These are phyloP conservation scores for Saccharomyces pastorianus DNA, from an alignment of 1,139 yeast species.

Conservation along the genomic window DNA sequence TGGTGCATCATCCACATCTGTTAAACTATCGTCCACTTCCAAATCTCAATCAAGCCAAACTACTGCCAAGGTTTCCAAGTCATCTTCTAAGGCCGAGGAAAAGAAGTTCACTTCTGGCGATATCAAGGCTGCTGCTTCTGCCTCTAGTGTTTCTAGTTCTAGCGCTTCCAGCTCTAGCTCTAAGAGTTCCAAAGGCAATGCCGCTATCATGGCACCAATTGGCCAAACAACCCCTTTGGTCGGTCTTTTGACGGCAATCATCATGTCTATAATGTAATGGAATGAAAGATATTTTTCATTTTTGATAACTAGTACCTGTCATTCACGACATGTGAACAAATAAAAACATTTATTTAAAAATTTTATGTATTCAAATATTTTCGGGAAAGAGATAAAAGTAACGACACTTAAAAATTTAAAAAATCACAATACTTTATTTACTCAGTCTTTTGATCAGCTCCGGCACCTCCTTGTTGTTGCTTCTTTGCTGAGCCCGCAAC, in stretches of 20 bases:
- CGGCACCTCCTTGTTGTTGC: conserved; percentile 1
- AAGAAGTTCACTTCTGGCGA: conserved; percentile 19
- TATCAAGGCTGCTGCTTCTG: conserved; percentile 19
- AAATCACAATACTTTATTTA: not conserved
- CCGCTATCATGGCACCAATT: conserved; percentile 28
- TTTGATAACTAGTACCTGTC: not conserved
- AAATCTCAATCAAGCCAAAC: not conserved
- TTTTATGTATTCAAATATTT: not conserved
- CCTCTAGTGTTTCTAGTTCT: conserved; percentile 6
- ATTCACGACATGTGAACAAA: not conserved
- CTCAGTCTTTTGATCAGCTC: not conserved
- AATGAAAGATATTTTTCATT: not conserved
- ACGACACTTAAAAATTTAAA: not conserved
- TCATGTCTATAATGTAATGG: not conserved
- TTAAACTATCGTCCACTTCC: conserved; percentile 35
- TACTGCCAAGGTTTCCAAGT: conserved; percentile 29
- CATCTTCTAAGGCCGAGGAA: conserved; percentile 30
- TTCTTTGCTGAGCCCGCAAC: conserved; percentile 4
- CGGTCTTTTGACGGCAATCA: conserved; percentile 50
- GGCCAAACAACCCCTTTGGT: conserved; percentile 44
- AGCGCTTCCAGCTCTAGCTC: conserved; percentile 3
- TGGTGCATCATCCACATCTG: conserved; percentile 52
- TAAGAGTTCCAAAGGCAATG: conserved; percentile 26
- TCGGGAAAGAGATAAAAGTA: not conserved
- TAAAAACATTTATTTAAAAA: not conserved